Evolutionary conservation across 805 yeast species (phyloP), one percentile per base, ranked within the genome.

Genomic region (Aciculoconidium aculeatum): DNA sequence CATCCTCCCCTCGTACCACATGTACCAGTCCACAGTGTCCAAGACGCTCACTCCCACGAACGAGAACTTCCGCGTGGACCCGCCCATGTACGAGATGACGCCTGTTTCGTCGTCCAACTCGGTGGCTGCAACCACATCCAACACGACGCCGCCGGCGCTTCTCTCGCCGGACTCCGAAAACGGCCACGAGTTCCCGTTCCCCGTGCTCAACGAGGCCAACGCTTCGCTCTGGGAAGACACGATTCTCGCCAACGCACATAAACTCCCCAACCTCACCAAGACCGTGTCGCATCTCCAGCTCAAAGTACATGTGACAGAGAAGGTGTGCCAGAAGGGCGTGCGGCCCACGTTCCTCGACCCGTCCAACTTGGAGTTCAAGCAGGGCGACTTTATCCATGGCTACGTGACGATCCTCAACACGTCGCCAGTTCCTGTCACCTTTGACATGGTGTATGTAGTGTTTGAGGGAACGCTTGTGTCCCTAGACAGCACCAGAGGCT

Each of bases 381-480:
- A 59, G 36, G 67, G 67, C 18, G 68, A 64, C 36, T 62, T 50
- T 37, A 47, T 64, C 23, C 69, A 62, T 39, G 70, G 70, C 4
- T 64, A 49, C 39, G 66, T 62, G 19, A 61, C 67, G 7, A 53
- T 64, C 10, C 32, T 36, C 11, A 64, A 64, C 39, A 47, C 35
- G 6, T 46, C 53, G 13, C 25, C 40, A 9, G 35, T 35, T 16
- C 67, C 67, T 4, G 49, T 63, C 6, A 49, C 60, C 0, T 64
- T 64, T 30, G 69, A 64, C 28, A 64, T 64, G 68, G 63, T 64
- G 6, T 64, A 63, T 30, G 64, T 63, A 10, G 65, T 56, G 5
- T 58, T 62, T 34, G 70, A 64, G 42, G 69, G 69, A 1, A 39
- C 49, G 1, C 31, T 58, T 4, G 48, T 51, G 6, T 49, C 51